These are phyloP conservation scores for Plasmopara halstedii DNA, from an alignment of 352 stramenopile species.

Conservation along the genomic window DNA sequence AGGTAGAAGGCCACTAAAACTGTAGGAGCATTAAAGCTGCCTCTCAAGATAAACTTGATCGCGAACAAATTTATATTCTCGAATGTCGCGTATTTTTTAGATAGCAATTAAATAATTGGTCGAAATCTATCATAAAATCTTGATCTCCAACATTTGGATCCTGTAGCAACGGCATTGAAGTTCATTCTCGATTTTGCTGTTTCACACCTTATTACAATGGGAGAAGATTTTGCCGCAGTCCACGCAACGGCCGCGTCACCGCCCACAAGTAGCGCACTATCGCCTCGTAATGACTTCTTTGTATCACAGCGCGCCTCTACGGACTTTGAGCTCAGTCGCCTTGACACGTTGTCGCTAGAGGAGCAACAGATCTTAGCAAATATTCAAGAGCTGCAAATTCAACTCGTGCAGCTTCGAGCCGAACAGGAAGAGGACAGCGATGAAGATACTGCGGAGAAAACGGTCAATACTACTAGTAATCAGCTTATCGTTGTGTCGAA, in stretches of 20 bases:
- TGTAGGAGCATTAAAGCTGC: no score
- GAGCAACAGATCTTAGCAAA: conserved; percentile 86
- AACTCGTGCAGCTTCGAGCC: conserved; percentile 71
- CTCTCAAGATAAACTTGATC: no score
- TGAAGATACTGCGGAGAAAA: conserved; percentile 28
- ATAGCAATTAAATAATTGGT: no score
- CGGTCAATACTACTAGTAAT: conserved; percentile 4
- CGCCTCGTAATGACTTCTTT: conserved; percentile 68
- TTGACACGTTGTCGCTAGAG: conserved; percentile 68
- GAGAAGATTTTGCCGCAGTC: conserved; percentile 16
- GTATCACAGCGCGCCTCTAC: conserved; percentile 58
- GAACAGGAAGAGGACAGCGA: conserved; percentile 61
- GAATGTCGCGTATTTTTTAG: no score
- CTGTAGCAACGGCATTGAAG: conserved; percentile 16
- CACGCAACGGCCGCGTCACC: conserved; percentile 17
- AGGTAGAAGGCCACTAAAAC: no score
- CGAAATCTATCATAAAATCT: conserved; percentile 1
- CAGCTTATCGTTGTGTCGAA: conserved; percentile 87
- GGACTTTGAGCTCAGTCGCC: conserved; percentile 57
- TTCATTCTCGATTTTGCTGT: conserved; percentile 16
- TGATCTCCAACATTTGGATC: no score
- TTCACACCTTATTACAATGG: conserved; percentile 6
- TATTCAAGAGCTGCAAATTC: conserved; percentile 85
- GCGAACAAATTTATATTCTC: no score
- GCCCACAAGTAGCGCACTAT: conserved; percentile 23